Base-by-base conservation (phyloP, 2,329 filamentous ascomycete species). In the Cercospora sp. region DNA sequence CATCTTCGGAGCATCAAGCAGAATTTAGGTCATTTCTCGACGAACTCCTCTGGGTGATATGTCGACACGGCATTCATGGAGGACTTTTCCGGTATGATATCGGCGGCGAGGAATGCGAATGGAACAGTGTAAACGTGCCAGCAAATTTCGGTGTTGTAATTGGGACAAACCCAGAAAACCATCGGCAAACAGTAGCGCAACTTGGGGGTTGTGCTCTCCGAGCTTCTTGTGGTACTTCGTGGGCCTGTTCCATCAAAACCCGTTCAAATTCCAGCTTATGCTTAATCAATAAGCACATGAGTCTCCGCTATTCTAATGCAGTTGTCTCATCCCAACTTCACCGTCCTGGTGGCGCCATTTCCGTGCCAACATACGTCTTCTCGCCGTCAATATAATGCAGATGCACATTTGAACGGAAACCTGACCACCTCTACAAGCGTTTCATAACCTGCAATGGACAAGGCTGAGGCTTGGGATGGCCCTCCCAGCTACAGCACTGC, bases 391-490 rank as follows among this genome's bases (percentile, higher is more conserved):
- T 39, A 39, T 39, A 39, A 39, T n/a, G 13, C 36, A 39, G 36
- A 39, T n/a, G 36, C 6, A 39, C 36, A 16, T 39, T 39, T 3
- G 36, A n/a, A 1, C 13, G 36, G 36, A 39, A 39, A 16, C 13
- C 36, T 39, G 36, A 39, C 2, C 36, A 39, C 36, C 36, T 39
- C 36, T 39, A 48, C 42, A 5, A 48, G 45, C 45, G 45, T 48
- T 10, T 13, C 45, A 12, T 5, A 12, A 48, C 12, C 45, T 12
- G 45, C 45, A 28, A 61, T 61, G 59, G 59, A 48, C 59, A 61
- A 61, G 59, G 5, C 23, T 26, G 59, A 61, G 12, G 36, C 31
- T 28, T 61, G 18, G 23, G 59, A 61, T n/a, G 59, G 59, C 36
- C 59, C 28, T 12, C 59, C 59, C 16, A 42, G 31, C 39, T 61